Percentiles rank a stretch among this genome's conserved stretches.
Evolutionary conservation across 2,329 filamentous ascomycete species (phyloP).

Genomic region (Whalleya microplaca): DNA sequence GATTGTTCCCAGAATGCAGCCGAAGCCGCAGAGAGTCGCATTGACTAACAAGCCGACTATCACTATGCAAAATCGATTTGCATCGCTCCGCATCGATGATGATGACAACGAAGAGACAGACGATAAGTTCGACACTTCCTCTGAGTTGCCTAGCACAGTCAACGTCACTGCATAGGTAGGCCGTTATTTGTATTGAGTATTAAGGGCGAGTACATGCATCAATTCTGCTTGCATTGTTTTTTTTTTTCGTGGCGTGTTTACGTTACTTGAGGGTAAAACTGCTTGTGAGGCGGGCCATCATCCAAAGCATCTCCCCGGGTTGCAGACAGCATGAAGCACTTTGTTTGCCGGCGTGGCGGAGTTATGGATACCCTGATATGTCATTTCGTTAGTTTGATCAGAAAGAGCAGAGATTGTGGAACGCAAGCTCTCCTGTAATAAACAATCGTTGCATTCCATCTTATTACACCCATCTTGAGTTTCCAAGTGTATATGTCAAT

Average conservation of each 20-base stretch:
- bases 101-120: conserved; percentile 35
- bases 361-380: conserved; percentile 6
- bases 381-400: not conserved
- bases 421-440: not conserved
- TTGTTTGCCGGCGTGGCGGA: not conserved
- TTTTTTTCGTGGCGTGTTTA: not conserved
- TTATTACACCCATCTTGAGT: not conserved
- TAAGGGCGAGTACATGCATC: not conserved
- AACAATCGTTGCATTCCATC: not conserved
- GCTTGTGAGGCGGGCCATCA: not conserved
- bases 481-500: not conserved
- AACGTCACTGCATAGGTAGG: conserved; percentile 25
- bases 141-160: conserved; percentile 33
- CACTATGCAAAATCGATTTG: conserved; percentile 33
- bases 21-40: conserved; percentile 14
- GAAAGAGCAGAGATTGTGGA: not conserved
- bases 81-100: conserved; percentile 35
- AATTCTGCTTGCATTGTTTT: not conserved
- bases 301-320: not conserved
- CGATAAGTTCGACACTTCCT: conserved; percentile 38
- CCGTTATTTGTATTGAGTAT: not conserved
- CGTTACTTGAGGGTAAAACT: not conserved
- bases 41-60: conserved; percentile 14
- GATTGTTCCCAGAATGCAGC: conserved; percentile 31
- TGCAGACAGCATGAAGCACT: not conserved